phyloP scores from a whole-genome alignment of 2,329 filamentous ascomycete genomes.

The Pleoardoris graminearum region DNA sequence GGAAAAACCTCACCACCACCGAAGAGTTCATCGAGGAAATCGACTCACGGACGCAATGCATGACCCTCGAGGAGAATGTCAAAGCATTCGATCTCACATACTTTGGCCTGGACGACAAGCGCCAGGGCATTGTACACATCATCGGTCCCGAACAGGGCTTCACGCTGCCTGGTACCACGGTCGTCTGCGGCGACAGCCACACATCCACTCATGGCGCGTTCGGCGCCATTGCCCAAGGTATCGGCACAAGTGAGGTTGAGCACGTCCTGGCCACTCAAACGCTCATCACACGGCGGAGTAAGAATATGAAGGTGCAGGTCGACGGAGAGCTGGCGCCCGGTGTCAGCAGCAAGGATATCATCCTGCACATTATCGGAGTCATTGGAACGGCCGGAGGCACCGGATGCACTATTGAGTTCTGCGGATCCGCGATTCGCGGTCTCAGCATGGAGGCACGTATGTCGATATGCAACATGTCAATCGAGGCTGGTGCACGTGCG shows the following conservation, averaged over 20 bases:
- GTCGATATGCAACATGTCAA: constrained; percentile 99
- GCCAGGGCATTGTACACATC: constrained; percentile 97
- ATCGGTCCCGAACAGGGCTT: constrained; percentile 99
- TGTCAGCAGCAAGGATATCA: constrained; percentile 93
- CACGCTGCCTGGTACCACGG: constrained; percentile 93
- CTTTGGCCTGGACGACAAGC: constrained; percentile 93
- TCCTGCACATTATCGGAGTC: constrained; percentile 87
- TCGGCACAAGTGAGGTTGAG: constrained; percentile 97
- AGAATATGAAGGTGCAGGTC: constrained; percentile 98
- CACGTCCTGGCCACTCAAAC: constrained; percentile 97
- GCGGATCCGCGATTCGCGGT: constrained; percentile 84
- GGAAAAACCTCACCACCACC: constrained; percentile 92
- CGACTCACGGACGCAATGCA: constrained; percentile 90
- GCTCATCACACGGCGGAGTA: constrained; percentile 89
- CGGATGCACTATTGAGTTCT: constrained; percentile 95
- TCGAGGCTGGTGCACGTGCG: constrained; percentile 91
- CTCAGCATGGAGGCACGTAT: constrained; percentile 97
- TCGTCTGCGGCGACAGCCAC: constrained; percentile 97
- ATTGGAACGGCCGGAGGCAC: constrained; percentile 96
- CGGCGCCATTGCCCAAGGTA: constrained; percentile 91
- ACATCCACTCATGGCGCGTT: constrained; percentile 98
- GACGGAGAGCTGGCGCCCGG: constrained; percentile 87
- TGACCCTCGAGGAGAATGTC: constrained; percentile 96
- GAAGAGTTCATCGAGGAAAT: constrained; percentile 92
- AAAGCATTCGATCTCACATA: constrained; percentile 96